Base-by-base conservation (phyloP, 2,329 filamentous ascomycete genomes). In the Capronia coronata region DNA sequence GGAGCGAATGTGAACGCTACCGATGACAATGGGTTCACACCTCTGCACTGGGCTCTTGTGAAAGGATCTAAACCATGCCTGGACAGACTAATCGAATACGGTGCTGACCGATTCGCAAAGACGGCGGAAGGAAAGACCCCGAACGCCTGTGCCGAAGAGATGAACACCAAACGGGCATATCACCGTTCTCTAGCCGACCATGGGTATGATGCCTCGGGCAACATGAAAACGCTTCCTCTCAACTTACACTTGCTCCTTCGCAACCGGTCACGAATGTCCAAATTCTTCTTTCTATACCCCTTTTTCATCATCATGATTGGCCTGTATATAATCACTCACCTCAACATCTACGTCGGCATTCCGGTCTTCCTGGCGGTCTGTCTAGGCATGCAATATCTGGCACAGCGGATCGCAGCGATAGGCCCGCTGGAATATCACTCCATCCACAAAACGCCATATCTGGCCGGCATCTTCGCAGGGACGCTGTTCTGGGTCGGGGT, bases 41-140 rank as follows among this genome's bases (percentile, higher is more conserved):
- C 93, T 2, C 72, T 98, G 59, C 93, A 98, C 65, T 98, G 93
- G 93, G 90, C 89, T 1, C 73, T 98, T 40, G 93, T 98, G 29
- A 95, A 94, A 69, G 93, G 94, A 10, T 93, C 85, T 42, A 80
- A 87, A 53, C 83, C 83, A 9, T 96, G 90, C 65, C 86, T 98
- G 56, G 83, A 94, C 65, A 97, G 96, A 69, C 75, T 98, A 38
- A 79, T 98, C 59, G 93, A 98, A 71, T 96, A 96, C 66, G 94
- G 93, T 40, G 83, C 90, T 21, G 93, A 98, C 69, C 80, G 93
- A 39, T 97, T 94, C 64, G 88, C 86, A 30, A 85, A 89, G 70
- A 96, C 90, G 22, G 78, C 82, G 46, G 86, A 88, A 40, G 91
- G 91, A 55, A 97, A 98, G 75, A 93, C 89, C 6, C 93, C 93